Percentiles rank a stretch among this genome's conserved stretches.
phyloP scores from a whole-genome alignment of 305 asterid genomes.

The Lippia alba region DNA sequence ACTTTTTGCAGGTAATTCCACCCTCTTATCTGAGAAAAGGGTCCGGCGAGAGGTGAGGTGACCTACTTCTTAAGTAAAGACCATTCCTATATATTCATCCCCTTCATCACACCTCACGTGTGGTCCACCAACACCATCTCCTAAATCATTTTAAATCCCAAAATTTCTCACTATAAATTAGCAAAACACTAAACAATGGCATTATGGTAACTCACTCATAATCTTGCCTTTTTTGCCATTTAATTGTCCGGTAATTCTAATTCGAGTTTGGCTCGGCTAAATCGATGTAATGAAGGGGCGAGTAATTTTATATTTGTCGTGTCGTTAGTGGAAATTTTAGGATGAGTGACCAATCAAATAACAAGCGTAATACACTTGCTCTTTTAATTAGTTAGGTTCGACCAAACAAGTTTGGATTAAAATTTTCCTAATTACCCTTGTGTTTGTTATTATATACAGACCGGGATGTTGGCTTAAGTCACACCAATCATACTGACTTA shows the following conservation, averaged over 20 bases:
- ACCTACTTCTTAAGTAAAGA: conserved; percentile 59
- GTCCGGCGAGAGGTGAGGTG: conserved; percentile 39
- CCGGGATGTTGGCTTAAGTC: no score
- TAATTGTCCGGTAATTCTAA: no score
- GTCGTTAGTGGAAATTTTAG: no score
- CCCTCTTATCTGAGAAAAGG: conserved; percentile 25
- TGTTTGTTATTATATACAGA: neutral
- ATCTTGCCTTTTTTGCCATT: neutral
- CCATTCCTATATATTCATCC: conserved; percentile 42
- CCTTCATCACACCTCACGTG: conserved; percentile 56
- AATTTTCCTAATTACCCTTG: neutral
- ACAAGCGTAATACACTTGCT: no score
- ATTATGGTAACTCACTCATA: neutral
- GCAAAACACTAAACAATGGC: neutral
- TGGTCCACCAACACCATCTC: conserved; percentile 55
- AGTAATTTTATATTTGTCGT: no score
- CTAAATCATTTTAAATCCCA: conserved; percentile 18
- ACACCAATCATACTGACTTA: no score
- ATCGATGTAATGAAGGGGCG: no score
- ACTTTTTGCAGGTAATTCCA: conserved; percentile 42
- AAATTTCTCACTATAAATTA: no score
- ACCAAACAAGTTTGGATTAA: no score
- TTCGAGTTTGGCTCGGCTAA: no score
- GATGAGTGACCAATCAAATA: no score
- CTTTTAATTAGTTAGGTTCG: no score